Conservation (phyloP, 108 stramenopile species). For the Skeletonema costatum region DNA sequence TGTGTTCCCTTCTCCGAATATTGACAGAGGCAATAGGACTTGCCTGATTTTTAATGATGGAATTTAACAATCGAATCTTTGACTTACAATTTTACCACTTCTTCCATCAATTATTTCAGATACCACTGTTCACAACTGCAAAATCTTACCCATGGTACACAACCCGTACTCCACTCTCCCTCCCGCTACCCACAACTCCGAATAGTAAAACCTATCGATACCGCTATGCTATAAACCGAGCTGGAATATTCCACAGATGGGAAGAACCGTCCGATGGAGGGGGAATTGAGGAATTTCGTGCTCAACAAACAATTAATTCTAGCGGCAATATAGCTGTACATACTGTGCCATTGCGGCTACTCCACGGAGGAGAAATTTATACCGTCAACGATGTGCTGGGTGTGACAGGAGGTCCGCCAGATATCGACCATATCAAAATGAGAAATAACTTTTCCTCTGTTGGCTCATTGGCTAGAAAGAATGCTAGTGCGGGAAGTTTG, state of each 20-base stretch:
- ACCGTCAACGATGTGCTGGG: constrained; percentile 80
- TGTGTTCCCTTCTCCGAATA: background rate
- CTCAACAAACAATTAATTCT: constrained; percentile 8
- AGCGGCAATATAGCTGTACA: constrained; percentile 28
- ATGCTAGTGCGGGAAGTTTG: constrained; percentile 20
- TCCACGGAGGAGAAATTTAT: constrained; percentile 67
- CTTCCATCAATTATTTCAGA: constrained; percentile 1
- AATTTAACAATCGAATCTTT: constrained; percentile 5
- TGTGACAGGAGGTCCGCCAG: constrained; percentile 51
- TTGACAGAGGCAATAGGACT: background rate
- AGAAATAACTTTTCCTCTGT: constrained; percentile 26
- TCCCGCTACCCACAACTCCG: constrained; percentile 30
- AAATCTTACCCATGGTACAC: constrained; percentile 78
- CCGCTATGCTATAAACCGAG: constrained; percentile 73
- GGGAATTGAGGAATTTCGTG: constrained; percentile 28
- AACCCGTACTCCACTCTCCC: constrained; percentile 56
- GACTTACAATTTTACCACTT: background rate
- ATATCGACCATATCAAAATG: constrained; percentile 73
- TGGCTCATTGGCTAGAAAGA: constrained; percentile 26
- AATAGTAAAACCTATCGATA: constrained; percentile 59
- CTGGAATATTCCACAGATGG: constrained; percentile 71
- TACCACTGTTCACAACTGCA: constrained; percentile 76
- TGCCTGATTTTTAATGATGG: background rate
- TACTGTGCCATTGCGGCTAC: constrained; percentile 61
- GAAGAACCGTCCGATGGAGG: constrained; percentile 58